phyloP scores from a whole-genome alignment of 1,284 basidiomycete species.

The Naganishia sp. region DNA sequence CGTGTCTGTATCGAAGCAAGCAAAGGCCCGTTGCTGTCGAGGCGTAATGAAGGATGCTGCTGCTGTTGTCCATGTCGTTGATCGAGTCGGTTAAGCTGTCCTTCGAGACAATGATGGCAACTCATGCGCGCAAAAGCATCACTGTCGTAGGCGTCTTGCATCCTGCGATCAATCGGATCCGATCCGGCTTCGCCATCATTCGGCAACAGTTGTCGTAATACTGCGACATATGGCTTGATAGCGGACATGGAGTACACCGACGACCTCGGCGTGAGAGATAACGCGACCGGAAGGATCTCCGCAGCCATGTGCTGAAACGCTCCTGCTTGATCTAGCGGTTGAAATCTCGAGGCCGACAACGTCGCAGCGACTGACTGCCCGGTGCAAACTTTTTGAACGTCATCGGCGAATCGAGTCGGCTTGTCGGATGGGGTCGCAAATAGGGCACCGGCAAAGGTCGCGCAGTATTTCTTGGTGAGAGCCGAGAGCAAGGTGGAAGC shows the following conservation, averaged over 20 bases:
- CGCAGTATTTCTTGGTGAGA: not conserved
- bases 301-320: not conserved
- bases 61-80: not conserved
- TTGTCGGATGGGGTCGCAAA: not conserved
- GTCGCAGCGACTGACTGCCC: not conserved
- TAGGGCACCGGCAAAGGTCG: not conserved
- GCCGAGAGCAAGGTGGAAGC: constrained; percentile 1
- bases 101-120: constrained; percentile 2
- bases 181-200: not conserved
- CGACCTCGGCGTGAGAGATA: not conserved
- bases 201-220: not conserved
- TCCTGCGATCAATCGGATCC: not conserved
- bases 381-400: not conserved
- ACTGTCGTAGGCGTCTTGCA: constrained; percentile 8
- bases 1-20: not conserved
- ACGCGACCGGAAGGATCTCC: not conserved
- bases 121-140: constrained; percentile 8
- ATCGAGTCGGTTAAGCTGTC: not conserved
- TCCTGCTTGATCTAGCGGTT: not conserved
- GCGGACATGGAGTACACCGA: not conserved
- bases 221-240: constrained; percentile 3
- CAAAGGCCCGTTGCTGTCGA: not conserved
- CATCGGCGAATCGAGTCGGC: constrained; percentile 1
- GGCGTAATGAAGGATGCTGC: not conserved
- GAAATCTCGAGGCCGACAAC: not conserved